Conservation (phyloP, 2,329 filamentous ascomycete genomes). For the Sclerotinia glacialis region DNA sequence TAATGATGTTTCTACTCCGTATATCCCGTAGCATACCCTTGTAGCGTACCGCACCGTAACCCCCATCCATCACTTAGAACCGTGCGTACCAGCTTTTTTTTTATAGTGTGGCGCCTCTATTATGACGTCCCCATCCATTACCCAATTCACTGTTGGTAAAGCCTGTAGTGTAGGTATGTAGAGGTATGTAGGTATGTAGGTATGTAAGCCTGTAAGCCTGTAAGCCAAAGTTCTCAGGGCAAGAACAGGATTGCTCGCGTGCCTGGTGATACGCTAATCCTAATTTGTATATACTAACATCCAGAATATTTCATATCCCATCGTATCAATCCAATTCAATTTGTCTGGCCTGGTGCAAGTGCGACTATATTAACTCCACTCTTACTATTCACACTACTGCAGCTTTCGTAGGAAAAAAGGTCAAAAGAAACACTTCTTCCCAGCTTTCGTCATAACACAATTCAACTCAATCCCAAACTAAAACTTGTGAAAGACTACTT, state of each 20-base stretch:
- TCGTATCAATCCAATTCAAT: background rate
- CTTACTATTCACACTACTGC: conserved; percentile 5
- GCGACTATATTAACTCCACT: conserved; percentile 3
- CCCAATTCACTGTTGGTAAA: background rate
- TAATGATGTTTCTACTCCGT: no score
- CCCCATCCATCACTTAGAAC: no score
- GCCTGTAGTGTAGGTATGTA: no score
- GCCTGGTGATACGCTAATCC: background rate
- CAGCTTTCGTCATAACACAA: conserved; percentile 13
- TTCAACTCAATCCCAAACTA: conserved; percentile 6
- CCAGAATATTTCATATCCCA: background rate
- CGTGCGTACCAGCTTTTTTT: background rate
- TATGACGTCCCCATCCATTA: conserved; percentile 9
- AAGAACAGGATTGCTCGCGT: conserved; percentile 16
- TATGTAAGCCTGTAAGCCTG: background rate
- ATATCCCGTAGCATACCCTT: background rate
- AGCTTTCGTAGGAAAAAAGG: conserved; percentile 6
- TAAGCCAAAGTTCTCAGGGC: background rate
- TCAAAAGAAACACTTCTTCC: conserved; percentile 2
- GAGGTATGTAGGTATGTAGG: no score
- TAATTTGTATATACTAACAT: background rate
- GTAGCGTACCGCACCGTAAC: background rate
- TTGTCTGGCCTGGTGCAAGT: conserved; percentile 6
- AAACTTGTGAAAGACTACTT: background rate
- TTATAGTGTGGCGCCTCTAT: conserved; percentile 1